A percentile compares a stretch with the other conserved stretches of the same genome.
These are phyloP conservation scores for Oryza australiensis DNA, from an alignment of 176 grass and related monocot species.

Conservation along the genomic window DNA sequence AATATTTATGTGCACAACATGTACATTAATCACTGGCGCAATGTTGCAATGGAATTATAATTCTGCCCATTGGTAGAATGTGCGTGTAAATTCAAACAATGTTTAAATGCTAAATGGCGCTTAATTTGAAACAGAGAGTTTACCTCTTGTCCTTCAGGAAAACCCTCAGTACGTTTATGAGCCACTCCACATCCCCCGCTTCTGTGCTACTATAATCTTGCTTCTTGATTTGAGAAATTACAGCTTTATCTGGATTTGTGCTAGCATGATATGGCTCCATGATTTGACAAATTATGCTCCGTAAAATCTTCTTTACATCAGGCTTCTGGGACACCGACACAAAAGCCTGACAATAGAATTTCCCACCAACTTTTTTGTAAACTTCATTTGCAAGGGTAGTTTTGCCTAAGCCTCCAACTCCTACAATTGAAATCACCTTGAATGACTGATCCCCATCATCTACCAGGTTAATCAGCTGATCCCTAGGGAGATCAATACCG, in stretches of 20 bases:
- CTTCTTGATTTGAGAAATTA: constrained; percentile 11
- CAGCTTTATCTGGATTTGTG: background rate
- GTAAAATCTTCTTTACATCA: constrained; percentile 17
- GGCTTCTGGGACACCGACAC: constrained; percentile 20
- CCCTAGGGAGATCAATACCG: background rate
- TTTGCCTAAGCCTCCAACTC: constrained; percentile 6
- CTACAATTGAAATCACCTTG: constrained; percentile 13
- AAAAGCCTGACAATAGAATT: constrained; percentile 17
- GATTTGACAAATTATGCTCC: constrained; percentile 10
- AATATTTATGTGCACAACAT: background rate
- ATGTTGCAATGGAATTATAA: background rate
- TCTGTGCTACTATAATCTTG: no score
- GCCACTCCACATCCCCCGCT: background rate
- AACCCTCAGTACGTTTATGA: constrained; percentile 13
- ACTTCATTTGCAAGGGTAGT: constrained; percentile 21
- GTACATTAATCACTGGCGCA: background rate
- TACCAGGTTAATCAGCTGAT: background rate
- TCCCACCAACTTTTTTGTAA: background rate
- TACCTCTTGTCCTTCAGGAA: constrained; percentile 34
- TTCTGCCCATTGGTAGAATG: background rate
- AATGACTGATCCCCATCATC: background rate
- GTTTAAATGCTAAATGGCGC: background rate
- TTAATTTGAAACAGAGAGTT: background rate
- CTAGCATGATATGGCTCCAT: background rate
- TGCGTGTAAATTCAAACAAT: background rate